A percentile compares a stretch with the other conserved stretches of the same genome.
Evolutionary conservation across 1,284 basidiomycete genomes (phyloP).

Genomic region (Sphagnurus paluster): DNA sequence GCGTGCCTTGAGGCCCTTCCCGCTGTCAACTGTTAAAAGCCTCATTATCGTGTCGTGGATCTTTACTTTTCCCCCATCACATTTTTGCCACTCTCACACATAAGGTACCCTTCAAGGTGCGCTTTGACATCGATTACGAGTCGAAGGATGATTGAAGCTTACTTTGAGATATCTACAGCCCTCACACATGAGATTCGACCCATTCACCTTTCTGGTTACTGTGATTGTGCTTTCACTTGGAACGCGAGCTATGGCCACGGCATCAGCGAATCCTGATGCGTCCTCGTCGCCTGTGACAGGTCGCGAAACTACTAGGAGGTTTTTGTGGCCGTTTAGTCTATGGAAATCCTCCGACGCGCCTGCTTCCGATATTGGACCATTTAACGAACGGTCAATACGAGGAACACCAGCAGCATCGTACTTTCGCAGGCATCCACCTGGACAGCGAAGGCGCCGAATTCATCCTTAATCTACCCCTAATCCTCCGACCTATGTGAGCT

Average conservation of each 20-base stretch:
- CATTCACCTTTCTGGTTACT: slow-evolving; percentile 10
- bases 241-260: slow-evolving; percentile 5
- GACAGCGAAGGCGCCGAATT: slow-evolving; percentile 14
- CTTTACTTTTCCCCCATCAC: too few relatives aligned
- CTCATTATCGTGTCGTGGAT: not conserved
- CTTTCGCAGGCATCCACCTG: slow-evolving; percentile 14
- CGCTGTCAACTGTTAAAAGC: not conserved
- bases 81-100: too few relatives aligned
- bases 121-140: too few relatives aligned
- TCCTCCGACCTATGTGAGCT: not conserved
- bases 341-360: not conserved
- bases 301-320: not conserved
- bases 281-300: not conserved
- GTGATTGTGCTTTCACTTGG: slow-evolving; percentile 10
- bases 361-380: not conserved
- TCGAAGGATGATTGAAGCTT: not conserved
- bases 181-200: slow-evolving; percentile 10
- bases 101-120: too few relatives aligned
- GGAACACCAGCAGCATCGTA: slow-evolving; percentile 14
- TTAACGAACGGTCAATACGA: slow-evolving; percentile 3
- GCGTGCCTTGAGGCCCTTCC: not conserved
- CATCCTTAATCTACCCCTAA: slow-evolving; percentile 10
- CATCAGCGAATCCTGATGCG: slow-evolving; percentile 5
- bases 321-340: slow-evolving; percentile 10
- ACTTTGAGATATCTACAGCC: not conserved